These are phyloP conservation scores for Aspergillus sclerotioniger DNA, from an alignment of 495 filamentous ascomycete genomes.

Conservation along the genomic window DNA sequence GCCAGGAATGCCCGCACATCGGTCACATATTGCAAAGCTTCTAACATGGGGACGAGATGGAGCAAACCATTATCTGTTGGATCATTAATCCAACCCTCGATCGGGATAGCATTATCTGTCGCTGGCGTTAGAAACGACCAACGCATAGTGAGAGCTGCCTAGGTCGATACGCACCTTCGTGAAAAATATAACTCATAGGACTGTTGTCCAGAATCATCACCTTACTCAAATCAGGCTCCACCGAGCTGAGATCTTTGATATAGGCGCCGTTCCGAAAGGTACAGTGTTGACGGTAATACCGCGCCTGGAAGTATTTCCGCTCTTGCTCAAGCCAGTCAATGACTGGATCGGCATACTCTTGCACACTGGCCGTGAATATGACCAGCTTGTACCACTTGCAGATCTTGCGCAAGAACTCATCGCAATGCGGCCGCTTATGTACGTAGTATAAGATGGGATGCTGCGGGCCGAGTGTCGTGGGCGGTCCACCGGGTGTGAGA, in stretches of 20 bases:
- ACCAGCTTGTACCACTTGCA: slow-evolving; percentile 99
- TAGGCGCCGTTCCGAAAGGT: slow-evolving; percentile 92
- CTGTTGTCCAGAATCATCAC: slow-evolving; percentile 99
- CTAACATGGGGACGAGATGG: slow-evolving; percentile 88
- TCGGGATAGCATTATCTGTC: slow-evolving; percentile 35
- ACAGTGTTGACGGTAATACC: slow-evolving; percentile 96
- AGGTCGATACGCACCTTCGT: slow-evolving; percentile 67
- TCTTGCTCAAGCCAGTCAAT: slow-evolving; percentile 99
- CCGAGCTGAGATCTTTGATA: slow-evolving; percentile 94
- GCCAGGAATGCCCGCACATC: slow-evolving; percentile 89
- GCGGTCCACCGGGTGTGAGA: slow-evolving; percentile 58
- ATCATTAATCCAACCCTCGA: slow-evolving; percentile 42
- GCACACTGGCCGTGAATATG: slow-evolving; percentile 93
- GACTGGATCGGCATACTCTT: slow-evolving; percentile 97
- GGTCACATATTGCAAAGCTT: slow-evolving; percentile 92
- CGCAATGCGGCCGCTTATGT: slow-evolving; percentile 94
- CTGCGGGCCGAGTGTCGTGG: slow-evolving; percentile 71
- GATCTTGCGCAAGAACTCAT: slow-evolving; percentile 92
- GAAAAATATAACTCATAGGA: slow-evolving; percentile 97
- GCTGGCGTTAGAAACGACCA: slow-evolving; percentile 12
- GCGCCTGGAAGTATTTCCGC: slow-evolving; percentile 86
- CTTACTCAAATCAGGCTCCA: slow-evolving; percentile 93
- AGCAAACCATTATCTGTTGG: slow-evolving; percentile 80
- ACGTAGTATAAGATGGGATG: slow-evolving; percentile 99
- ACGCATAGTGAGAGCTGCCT: not conserved